A percentile compares a stretch with the other conserved stretches of the same genome.
phyloP scores from a whole-genome alignment of 805 yeast genomes.

The Citeromyces nyonsensis region DNA sequence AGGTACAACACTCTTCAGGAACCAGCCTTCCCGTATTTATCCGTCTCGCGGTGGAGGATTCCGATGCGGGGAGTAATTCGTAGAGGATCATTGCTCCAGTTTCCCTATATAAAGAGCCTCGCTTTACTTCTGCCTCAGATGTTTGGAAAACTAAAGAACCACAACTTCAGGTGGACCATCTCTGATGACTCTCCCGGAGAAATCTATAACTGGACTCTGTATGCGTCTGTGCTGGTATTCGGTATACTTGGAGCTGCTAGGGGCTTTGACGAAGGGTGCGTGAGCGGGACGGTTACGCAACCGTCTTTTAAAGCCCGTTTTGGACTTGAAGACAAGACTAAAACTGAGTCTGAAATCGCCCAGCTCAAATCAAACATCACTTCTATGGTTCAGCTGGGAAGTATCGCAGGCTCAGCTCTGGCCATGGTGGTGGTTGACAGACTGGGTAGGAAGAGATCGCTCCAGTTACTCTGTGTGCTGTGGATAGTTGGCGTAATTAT shows the following conservation, averaged over 20 bases:
- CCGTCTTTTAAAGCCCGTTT: conserved; percentile 22
- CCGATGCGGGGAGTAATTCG: too few species aligned
- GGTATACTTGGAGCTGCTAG: conserved; percentile 41
- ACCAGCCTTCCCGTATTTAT: too few species aligned
- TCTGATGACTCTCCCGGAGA: conserved; percentile 16
- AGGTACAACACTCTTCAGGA: too few species aligned
- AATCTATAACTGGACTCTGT: conserved; percentile 29
- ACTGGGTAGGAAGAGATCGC: conserved; percentile 32
- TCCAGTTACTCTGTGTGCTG: conserved; percentile 23
- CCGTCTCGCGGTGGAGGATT: too few species aligned
- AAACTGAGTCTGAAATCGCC: conserved; percentile 20
- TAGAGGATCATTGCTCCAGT: too few species aligned
- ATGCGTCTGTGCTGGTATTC: conserved; percentile 27
- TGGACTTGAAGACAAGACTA: conserved; percentile 24
- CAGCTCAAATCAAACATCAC: conserved; percentile 34
- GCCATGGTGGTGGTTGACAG: conserved; percentile 32
- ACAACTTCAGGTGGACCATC: background rate
- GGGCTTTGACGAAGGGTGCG: conserved; percentile 42
- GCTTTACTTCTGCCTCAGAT: too few species aligned
- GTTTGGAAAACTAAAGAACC: too few species aligned
- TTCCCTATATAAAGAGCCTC: too few species aligned
- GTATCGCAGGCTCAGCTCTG: conserved; percentile 34
- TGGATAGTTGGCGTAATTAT: conserved; percentile 31
- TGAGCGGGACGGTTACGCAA: conserved; percentile 29
- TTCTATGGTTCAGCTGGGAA: conserved; percentile 37